A percentile compares a stretch with the other conserved stretches of the same genome.
Evolutionary conservation across 2,329 filamentous ascomycete species (phyloP).

Genomic region (Aspergillus proliferans): DNA sequence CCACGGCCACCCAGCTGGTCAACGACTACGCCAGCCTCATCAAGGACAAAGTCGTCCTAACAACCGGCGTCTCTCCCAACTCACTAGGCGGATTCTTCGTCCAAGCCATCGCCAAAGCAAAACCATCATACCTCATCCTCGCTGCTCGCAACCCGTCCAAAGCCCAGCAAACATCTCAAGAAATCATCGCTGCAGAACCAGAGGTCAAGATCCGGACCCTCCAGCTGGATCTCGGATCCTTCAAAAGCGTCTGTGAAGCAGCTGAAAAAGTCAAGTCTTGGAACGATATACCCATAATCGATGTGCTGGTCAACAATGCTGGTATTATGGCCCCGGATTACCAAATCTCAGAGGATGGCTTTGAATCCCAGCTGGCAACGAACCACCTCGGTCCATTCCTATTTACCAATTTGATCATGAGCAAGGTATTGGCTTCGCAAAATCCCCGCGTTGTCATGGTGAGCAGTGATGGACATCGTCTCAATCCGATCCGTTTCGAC

Average conservation of each 20-base stretch:
- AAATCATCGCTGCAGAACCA: conserved; percentile 14
- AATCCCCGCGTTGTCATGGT: conserved; percentile 39
- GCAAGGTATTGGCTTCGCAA: conserved; percentile 20
- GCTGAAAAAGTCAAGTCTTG: conserved; percentile 24
- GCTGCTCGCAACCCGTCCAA: conserved; percentile 33
- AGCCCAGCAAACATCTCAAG: conserved; percentile 22
- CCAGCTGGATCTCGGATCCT: conserved; percentile 29
- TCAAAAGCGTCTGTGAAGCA: conserved; percentile 25
- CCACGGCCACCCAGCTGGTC: conserved; percentile 16
- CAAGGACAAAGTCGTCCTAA: conserved; percentile 30
- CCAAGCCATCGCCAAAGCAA: conserved; percentile 27
- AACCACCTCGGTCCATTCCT: conserved; percentile 38
- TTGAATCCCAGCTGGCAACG: conserved; percentile 34
- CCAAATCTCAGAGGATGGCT: conserved; percentile 25
- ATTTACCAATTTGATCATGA: conserved; percentile 35
- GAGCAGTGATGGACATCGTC: conserved; percentile 40
- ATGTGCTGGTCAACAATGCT: conserved; percentile 41
- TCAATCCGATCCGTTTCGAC: conserved; percentile 38
- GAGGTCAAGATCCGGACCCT: conserved; percentile 18
- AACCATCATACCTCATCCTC: conserved; percentile 32
- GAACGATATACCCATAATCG: conserved; percentile 24
- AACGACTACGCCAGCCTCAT: conserved; percentile 13
- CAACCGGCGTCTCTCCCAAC: conserved; percentile 35
- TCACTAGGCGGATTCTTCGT: conserved; percentile 33
- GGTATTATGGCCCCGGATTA: conserved; percentile 33